Evolutionary conservation across 2,329 filamentous ascomycete species (phyloP), one percentile per base, ranked within the genome.

Genomic region (Calonectria honghensis): DNA sequence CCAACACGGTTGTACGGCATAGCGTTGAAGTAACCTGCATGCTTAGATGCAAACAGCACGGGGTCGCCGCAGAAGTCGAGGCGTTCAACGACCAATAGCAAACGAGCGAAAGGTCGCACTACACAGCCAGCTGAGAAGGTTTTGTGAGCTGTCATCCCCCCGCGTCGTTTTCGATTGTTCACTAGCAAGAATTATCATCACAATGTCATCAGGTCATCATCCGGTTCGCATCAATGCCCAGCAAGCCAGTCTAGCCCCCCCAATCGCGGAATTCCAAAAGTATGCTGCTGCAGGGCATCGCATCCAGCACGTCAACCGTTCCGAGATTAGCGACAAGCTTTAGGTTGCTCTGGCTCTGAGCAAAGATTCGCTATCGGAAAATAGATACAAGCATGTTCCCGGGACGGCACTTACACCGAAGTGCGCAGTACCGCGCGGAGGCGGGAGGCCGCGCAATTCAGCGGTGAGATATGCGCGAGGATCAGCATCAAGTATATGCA

Each of bases 281-380:
- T 27, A 41, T 41, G 63, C 59, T 41, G 63, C 59, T 70, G 66
- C 67, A 64, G 72, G 67, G 50, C 61, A 61, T 61, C 32, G 66
- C 63, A 66, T 67, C 51, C 61, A 65, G 61, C 57, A 67, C 59
- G 72, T 37, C 48, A 61, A 61, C 51, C 57, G 59, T 27, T 32
- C 72, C 61, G 59, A 73, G 72, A 73, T 73, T 73, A 64, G 72
- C 72, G 72, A 73, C 51, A 37, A 27, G n/a, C 48, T 37, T 64
- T 54, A 32, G 59, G 24, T 57, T 61, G 29, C 35, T 54, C 32
- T 29, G 41, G 39, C 24, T 39, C 59, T n/a, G 50, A 27, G 61
- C 27, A 41, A 57, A 29, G 31, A 57, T 39, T 66, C 27, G 50
- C 41, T 41, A 50, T 32, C 52, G 24, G 24, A 18, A 32, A 20